These are phyloP conservation scores for Ophiocordyceps robertsii DNA, from an alignment of 2,329 filamentous ascomycete genomes.

Conservation along the genomic window DNA sequence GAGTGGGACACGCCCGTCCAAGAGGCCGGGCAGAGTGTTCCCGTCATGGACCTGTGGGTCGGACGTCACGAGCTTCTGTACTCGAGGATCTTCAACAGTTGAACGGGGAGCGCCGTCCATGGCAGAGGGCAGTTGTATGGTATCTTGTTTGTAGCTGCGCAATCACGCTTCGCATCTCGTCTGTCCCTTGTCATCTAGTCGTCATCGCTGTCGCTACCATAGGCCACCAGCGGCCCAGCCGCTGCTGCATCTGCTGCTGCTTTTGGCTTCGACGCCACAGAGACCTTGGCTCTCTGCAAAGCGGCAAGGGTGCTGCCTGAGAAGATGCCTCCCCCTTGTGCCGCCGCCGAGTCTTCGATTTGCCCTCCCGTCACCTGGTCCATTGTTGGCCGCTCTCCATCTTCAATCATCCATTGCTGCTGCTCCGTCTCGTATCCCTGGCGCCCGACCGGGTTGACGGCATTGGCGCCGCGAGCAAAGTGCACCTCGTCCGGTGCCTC, in stretches of 20 bases:
- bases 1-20: slow-evolving; percentile 47
- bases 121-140: slow-evolving; percentile 5
- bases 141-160: slow-evolving; percentile 16
- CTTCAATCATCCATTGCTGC: slow-evolving; percentile 46
- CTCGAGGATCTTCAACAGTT: slow-evolving; percentile 79
- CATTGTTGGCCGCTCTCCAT: slow-evolving; percentile 32
- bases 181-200: slow-evolving; percentile 21
- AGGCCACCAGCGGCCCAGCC: slow-evolving; percentile 67
- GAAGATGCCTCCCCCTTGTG: slow-evolving; percentile 51
- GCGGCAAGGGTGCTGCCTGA: slow-evolving; percentile 73
- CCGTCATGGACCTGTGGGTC: slow-evolving; percentile 71
- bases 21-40: slow-evolving; percentile 61
- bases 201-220: slow-evolving; percentile 79
- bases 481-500: slow-evolving; percentile 90
- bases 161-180: slow-evolving; percentile 1
- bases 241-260: slow-evolving; percentile 28
- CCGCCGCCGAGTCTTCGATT: slow-evolving; percentile 19
- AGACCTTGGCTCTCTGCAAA: slow-evolving; percentile 45
- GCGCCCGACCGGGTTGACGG: slow-evolving; percentile 44
- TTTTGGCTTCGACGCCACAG: slow-evolving; percentile 40
- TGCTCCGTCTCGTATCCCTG: slow-evolving; percentile 51
- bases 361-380: slow-evolving; percentile 11
- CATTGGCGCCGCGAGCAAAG: slow-evolving; percentile 66
- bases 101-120: slow-evolving; percentile 7
- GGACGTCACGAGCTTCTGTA: slow-evolving; percentile 74